Evolutionary conservation across 2,329 filamentous ascomycete species (phyloP).

Genomic region (Fusarium palustre): DNA sequence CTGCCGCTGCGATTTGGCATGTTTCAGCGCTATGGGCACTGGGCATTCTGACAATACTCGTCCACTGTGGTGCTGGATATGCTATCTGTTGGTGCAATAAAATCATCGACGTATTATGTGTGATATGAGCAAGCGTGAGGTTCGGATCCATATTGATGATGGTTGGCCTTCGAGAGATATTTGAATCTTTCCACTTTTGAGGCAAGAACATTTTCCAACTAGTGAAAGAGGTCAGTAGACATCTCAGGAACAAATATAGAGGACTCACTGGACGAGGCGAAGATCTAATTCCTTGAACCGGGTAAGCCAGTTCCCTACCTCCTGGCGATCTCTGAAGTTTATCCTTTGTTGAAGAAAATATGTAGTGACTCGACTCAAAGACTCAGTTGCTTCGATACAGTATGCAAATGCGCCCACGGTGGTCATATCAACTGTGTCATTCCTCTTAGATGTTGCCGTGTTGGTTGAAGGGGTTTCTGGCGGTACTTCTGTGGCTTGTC

Average conservation of each 20-base stretch:
- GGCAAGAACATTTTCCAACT: conserved; percentile 53
- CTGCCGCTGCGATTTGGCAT: conserved; percentile 58
- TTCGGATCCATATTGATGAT: conserved; percentile 60
- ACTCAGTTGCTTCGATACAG: conserved; percentile 61
- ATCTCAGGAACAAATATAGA: accelerated
- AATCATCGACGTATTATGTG: conserved; percentile 63
- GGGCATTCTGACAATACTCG: conserved; percentile 50
- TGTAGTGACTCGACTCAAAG: conserved; percentile 57
- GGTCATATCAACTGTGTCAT: conserved; percentile 47
- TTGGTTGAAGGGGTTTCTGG: conserved; percentile 19
- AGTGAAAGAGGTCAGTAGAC: accelerated
- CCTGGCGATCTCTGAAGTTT: conserved; percentile 53
- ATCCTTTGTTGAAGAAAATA: conserved; percentile 60
- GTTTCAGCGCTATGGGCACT: conserved; percentile 62
- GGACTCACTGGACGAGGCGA: conserved; percentile 55
- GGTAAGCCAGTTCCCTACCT: conserved; percentile 58
- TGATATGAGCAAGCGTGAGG: conserved; percentile 61
- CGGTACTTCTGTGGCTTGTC: conserved; percentile 22
- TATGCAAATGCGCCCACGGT: conserved; percentile 61
- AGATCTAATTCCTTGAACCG: conserved; percentile 62
- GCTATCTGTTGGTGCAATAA: conserved; percentile 62
- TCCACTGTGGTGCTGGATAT: conserved; percentile 53
- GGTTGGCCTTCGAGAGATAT: conserved; percentile 44
- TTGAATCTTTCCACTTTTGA: conserved; percentile 52
- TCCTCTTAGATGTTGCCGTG: not conserved